These are phyloP conservation scores for Forsythia viridissima DNA, from an alignment of 257 asterid genomes.

Conservation along the genomic window DNA sequence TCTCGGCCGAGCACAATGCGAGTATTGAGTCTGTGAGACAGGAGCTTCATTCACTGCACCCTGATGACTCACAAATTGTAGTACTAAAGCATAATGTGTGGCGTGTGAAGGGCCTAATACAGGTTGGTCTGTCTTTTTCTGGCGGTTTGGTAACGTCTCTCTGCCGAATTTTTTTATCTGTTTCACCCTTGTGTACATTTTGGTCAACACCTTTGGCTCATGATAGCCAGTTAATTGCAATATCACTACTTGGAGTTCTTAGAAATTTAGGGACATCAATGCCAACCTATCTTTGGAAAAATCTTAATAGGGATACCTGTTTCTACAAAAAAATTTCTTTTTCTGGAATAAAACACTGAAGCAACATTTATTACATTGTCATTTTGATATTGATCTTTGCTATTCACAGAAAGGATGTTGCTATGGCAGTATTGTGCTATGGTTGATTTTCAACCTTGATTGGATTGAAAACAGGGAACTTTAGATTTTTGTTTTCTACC, in stretches of 20 bases:
- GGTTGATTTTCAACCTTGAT: neutral
- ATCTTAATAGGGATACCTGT: neutral
- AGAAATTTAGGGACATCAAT: neutral
- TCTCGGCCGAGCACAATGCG: conserved; percentile 82
- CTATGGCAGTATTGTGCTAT: neutral
- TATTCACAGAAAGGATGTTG: conserved; percentile 10
- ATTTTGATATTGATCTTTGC: conserved; percentile 9
- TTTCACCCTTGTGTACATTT: too few species aligned
- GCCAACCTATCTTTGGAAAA: conserved; percentile 8
- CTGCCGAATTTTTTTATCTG: too few species aligned
- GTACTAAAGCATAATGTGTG: conserved; percentile 80
- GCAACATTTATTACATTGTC: conserved; percentile 12
- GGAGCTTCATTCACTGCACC: conserved; percentile 70
- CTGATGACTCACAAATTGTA: conserved; percentile 80
- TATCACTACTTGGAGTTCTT: neutral
- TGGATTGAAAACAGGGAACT: neutral
- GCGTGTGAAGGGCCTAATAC: conserved; percentile 92
- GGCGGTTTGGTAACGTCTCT: neutral
- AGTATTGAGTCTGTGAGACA: conserved; percentile 71
- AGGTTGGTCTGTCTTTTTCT: conserved; percentile 45
- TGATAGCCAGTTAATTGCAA: neutral
- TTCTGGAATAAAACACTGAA: too few species aligned
- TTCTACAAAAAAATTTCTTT: too few species aligned
- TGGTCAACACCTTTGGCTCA: neutral
- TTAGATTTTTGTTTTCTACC: neutral